These are phyloP conservation scores for Scleromitrula shiraiana DNA, from an alignment of 2,329 filamentous ascomycete genomes.

Conservation along the genomic window DNA sequence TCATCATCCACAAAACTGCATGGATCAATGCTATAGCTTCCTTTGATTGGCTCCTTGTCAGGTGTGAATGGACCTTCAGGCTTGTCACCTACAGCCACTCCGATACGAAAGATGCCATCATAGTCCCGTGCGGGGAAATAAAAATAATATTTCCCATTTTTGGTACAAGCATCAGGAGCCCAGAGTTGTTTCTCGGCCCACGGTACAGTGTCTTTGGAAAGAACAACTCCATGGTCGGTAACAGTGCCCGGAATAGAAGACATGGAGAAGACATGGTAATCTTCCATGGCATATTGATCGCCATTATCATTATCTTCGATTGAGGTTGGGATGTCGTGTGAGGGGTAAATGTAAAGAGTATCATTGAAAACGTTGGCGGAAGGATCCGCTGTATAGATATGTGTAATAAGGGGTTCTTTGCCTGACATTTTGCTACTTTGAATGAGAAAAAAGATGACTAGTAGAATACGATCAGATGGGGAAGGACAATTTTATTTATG, in stretches of 20 bases:
- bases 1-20: slow-evolving; percentile 70
- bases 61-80: slow-evolving; percentile 65
- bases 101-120: slow-evolving; percentile 63
- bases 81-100: slow-evolving; percentile 55
- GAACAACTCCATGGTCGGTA: slow-evolving; percentile 64
- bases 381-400: slow-evolving; percentile 72
- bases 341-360: slow-evolving; percentile 72
- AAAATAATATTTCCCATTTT: slow-evolving; percentile 65
- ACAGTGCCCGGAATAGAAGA: slow-evolving; percentile 44
- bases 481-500: too few species aligned
- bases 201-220: slow-evolving; percentile 57
- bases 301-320: slow-evolving; percentile 76
- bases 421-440: slow-evolving; percentile 1
- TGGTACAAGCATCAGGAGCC: slow-evolving; percentile 67
- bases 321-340: slow-evolving; percentile 68
- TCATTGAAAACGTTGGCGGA: slow-evolving; percentile 73
- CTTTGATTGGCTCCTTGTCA: slow-evolving; percentile 55
- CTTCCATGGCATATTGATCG: slow-evolving; percentile 77
- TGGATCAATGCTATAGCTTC: slow-evolving; percentile 70
- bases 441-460: too few species aligned
- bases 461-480: too few species aligned
- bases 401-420: slow-evolving; percentile 53
- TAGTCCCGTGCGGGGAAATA: slow-evolving; percentile 71
- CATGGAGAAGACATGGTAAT: slow-evolving; percentile 69
- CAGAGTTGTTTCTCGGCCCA: slow-evolving; percentile 76